These are phyloP conservation scores for Porogramme epimiltina DNA, from an alignment of 1,284 basidiomycete species.

Conservation along the genomic window DNA sequence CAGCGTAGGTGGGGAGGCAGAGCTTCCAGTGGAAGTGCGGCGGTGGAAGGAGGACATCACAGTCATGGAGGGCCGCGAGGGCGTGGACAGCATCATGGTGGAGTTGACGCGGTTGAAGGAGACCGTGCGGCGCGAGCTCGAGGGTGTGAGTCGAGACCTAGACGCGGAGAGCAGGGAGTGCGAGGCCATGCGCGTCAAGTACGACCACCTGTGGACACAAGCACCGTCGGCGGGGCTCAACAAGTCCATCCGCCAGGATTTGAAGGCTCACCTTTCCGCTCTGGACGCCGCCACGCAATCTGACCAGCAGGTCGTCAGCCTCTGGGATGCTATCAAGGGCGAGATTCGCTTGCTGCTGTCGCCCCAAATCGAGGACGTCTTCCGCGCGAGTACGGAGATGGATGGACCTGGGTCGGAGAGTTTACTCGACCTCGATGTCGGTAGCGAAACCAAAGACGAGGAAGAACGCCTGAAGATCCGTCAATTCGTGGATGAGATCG, in stretches of 20 bases:
- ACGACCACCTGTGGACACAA: constrained; percentile 89
- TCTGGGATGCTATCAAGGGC: constrained; percentile 76
- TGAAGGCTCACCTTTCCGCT: constrained; percentile 78
- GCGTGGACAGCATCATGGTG: constrained; percentile 63
- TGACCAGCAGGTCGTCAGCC: constrained; percentile 72
- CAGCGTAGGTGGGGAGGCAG: constrained; percentile 63
- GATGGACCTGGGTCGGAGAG: constrained; percentile 48
- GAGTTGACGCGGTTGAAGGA: constrained; percentile 69
- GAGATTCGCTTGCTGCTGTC: constrained; percentile 74
- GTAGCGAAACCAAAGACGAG: constrained; percentile 61
- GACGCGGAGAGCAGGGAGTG: constrained; percentile 83
- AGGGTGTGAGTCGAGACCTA: constrained; percentile 61
- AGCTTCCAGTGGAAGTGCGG: constrained; percentile 75
- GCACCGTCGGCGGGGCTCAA: constrained; percentile 80
- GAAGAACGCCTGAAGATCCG: constrained; percentile 71
- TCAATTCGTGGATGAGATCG: constrained; percentile 74
- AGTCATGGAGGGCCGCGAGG: constrained; percentile 64
- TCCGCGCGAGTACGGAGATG: constrained; percentile 59
- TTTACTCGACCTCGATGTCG: constrained; percentile 73
- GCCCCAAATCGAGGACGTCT: constrained; percentile 70
- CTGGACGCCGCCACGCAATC: constrained; percentile 79
- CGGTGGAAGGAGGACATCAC: constrained; percentile 80
- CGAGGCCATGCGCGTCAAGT: constrained; percentile 83
- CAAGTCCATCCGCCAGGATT: constrained; percentile 73
- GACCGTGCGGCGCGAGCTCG: constrained; percentile 62